A percentile compares a stretch with the other conserved stretches of the same genome.
Conservation (phyloP, 2,329 filamentous ascomycete genomes). For the Aspergillus sp. region DNA sequence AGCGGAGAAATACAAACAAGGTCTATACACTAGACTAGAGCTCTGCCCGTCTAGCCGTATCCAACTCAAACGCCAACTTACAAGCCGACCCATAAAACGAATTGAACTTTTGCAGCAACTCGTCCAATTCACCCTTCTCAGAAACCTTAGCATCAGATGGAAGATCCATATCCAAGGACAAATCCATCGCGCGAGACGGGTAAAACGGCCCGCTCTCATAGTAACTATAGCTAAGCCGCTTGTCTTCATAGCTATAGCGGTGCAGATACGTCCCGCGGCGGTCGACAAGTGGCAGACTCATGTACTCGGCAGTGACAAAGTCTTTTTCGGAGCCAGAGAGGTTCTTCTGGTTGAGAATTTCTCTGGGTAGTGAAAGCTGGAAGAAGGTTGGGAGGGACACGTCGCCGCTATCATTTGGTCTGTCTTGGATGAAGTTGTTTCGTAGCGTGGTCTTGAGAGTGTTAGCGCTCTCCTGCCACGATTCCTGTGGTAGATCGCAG, state of each 20-base stretch:
- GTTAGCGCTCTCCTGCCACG: slow-evolving; percentile 10
- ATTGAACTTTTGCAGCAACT: slow-evolving; percentile 22
- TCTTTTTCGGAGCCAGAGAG: background rate
- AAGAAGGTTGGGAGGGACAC: slow-evolving; percentile 25
- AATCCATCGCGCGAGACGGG: slow-evolving; percentile 21
- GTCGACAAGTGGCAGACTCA: slow-evolving; percentile 27
- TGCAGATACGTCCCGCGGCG: slow-evolving; percentile 21
- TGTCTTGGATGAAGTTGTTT: slow-evolving; percentile 8
- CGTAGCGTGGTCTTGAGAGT: slow-evolving; percentile 17
- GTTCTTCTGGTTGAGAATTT: slow-evolving; percentile 11
- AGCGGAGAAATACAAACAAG: background rate
- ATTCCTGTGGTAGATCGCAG: slow-evolving; percentile 19
- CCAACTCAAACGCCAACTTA: slow-evolving; percentile 31
- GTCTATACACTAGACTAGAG: background rate
- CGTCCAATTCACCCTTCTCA: slow-evolving; percentile 4
- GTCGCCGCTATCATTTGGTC: slow-evolving; percentile 5
- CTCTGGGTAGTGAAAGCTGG: slow-evolving; percentile 23
- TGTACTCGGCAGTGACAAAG: slow-evolving; percentile 24
- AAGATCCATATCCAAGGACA: slow-evolving; percentile 26
- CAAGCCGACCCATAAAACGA: slow-evolving; percentile 33
- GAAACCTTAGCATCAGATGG: slow-evolving; percentile 1
- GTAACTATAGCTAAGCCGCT: slow-evolving; percentile 26
- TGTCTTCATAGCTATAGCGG: slow-evolving; percentile 26
- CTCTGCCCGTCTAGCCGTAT: slow-evolving; percentile 10
- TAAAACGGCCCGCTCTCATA: slow-evolving; percentile 28